phyloP scores from a whole-genome alignment of 2,329 filamentous ascomycete species.

The Verticillium isaacii region DNA sequence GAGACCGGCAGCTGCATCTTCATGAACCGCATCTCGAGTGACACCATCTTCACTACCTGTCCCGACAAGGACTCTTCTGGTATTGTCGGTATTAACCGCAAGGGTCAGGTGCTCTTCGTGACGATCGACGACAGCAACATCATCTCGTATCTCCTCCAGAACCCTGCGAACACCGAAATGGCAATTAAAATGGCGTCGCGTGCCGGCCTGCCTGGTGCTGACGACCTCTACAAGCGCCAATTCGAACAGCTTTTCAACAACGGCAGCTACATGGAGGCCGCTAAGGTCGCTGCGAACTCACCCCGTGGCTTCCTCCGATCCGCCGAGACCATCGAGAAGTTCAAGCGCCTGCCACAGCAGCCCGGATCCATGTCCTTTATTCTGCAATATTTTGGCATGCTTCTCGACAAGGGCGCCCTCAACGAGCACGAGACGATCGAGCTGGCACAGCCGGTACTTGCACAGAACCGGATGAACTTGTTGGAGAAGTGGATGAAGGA shows the following conservation, averaged over 20 bases:
- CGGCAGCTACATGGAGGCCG: conserved; percentile 81
- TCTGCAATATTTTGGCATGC: conserved; percentile 94
- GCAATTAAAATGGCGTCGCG: conserved; percentile 95
- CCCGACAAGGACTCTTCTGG: conserved; percentile 79
- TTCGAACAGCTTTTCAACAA: conserved; percentile 82
- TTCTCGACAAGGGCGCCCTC: conserved; percentile 88
- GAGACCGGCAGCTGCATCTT: conserved; percentile 95
- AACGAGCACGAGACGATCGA: conserved; percentile 95
- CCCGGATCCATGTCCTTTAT: conserved; percentile 89
- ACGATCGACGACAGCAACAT: conserved; percentile 88
- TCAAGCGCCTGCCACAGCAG: conserved; percentile 79
- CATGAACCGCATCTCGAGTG: conserved; percentile 99
- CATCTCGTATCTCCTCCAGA: conserved; percentile 92
- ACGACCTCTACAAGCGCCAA: conserved; percentile 86
- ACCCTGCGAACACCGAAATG: conserved; percentile 87
- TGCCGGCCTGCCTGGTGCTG: conserved; percentile 88
- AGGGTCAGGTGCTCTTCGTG: conserved; percentile 93
- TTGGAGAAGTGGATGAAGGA: conserved; percentile 98
- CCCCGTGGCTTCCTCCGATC: conserved; percentile 93
- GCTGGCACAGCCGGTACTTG: conserved; percentile 84
- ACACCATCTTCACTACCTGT: conserved; percentile 96
- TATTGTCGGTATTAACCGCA: conserved; percentile 92
- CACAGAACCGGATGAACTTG: conserved; percentile 90
- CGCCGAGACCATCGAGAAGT: conserved; percentile 89
- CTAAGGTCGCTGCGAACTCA: conserved; percentile 94